Evolutionary conservation across 169 alveolate species (phyloP).

Genomic region (Plasmodium cynomolgi): DNA sequence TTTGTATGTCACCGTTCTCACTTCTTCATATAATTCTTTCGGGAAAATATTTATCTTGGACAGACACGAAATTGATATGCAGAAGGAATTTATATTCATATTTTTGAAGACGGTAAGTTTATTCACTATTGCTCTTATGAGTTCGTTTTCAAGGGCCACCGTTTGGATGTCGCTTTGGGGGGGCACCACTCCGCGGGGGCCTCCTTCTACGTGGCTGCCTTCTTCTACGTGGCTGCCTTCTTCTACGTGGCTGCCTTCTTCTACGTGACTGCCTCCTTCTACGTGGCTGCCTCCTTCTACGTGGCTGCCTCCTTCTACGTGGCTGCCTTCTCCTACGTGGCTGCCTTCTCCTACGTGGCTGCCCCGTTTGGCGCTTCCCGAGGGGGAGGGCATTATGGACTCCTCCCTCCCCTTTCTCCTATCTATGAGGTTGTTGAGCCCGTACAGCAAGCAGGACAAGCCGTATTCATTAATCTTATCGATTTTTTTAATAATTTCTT

Average conservation of each 20-base stretch:
- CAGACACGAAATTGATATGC: slow-evolving; percentile 64
- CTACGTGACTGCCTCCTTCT: too few species aligned
- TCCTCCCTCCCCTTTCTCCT: slow-evolving; percentile 24
- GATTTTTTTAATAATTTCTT: slow-evolving; percentile 37
- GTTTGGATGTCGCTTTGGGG: neutral
- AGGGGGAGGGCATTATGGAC: neutral
- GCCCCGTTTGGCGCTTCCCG: neutral
- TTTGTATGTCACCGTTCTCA: slow-evolving; percentile 34
- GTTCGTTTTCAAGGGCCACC: slow-evolving; percentile 15
- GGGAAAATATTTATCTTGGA: slow-evolving; percentile 56
- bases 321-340: neutral
- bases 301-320: neutral
- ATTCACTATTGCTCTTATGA: slow-evolving; percentile 47
- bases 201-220: too few species aligned
- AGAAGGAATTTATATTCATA: slow-evolving; percentile 59
- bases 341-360: neutral
- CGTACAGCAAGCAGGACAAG: slow-evolving; percentile 55
- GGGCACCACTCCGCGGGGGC: neutral
- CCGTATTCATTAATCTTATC: slow-evolving; percentile 71
- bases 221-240: too few species aligned
- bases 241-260: too few species aligned
- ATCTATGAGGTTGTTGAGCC: slow-evolving; percentile 36
- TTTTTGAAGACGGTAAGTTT: slow-evolving; percentile 44
- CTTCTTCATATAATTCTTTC: slow-evolving; percentile 45
- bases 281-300: neutral